Conservation (phyloP, 495 filamentous ascomycete species). For the Xylaria flabelliformis region DNA sequence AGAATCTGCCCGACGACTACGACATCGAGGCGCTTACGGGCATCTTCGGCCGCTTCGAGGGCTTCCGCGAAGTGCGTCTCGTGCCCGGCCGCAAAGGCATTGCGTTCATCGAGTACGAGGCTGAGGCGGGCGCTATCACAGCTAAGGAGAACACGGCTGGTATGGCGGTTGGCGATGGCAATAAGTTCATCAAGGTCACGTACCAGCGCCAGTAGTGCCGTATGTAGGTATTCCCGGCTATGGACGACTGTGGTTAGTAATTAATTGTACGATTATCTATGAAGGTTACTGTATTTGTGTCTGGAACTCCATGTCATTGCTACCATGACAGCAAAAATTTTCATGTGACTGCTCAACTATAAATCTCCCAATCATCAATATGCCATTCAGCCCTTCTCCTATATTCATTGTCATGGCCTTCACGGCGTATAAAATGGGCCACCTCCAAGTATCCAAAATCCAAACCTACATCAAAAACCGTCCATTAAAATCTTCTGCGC, state of each 20-base stretch:
- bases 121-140: conserved; percentile 84
- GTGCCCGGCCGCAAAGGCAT: conserved; percentile 89
- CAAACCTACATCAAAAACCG: neutral
- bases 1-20: conserved; percentile 88
- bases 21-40: conserved; percentile 77
- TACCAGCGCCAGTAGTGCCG: conserved; percentile 39
- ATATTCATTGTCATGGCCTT: neutral
- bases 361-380: neutral
- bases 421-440: neutral
- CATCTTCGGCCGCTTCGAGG: conserved; percentile 89
- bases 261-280: neutral
- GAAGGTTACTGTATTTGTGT: neutral
- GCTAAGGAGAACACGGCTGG: conserved; percentile 95
- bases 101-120: conserved; percentile 96
- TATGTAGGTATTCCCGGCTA: neutral
- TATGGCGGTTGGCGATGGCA: conserved; percentile 73
- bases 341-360: neutral
- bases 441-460: neutral
- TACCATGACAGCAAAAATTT: neutral
- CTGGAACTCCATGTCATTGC: neutral
- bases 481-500: neutral
- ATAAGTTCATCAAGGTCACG: conserved; percentile 57
- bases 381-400: neutral
- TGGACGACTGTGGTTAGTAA: neutral
- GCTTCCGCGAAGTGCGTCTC: conserved; percentile 89